These are phyloP conservation scores for Ilyonectria robusta DNA, from an alignment of 2,329 filamentous ascomycete species.

Conservation along the genomic window DNA sequence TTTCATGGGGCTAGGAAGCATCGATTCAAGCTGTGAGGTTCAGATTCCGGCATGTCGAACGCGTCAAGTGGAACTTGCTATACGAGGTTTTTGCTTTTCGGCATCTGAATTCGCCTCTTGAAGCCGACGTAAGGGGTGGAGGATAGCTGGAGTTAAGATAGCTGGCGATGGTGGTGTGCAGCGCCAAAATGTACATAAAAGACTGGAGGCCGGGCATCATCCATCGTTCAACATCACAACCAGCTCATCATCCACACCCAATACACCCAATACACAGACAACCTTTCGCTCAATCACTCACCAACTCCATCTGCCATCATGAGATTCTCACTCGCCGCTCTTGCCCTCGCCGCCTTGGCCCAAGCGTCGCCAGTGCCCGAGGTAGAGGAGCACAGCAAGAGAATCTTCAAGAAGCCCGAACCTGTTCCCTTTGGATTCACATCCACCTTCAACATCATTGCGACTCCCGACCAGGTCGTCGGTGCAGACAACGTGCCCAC, in stretches of 20 bases:
- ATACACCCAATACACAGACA: background rate
- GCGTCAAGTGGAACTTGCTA: background rate
- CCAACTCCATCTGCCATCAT: slow-evolving; percentile 26
- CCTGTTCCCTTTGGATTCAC: slow-evolving; percentile 59
- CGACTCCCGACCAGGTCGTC: slow-evolving; percentile 65
- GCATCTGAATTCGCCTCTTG: background rate
- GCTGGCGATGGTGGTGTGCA: background rate
- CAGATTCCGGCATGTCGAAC: background rate
- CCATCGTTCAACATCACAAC: background rate
- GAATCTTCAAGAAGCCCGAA: slow-evolving; percentile 24
- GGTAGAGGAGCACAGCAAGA: slow-evolving; percentile 38
- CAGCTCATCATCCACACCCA: slow-evolving; percentile 20
- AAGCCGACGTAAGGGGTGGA: background rate
- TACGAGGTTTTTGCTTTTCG: slow-evolving; percentile 14
- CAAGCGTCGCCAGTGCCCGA: slow-evolving; percentile 42
- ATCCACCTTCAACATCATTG: slow-evolving; percentile 62
- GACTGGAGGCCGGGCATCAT: background rate
- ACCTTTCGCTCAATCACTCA: background rate
- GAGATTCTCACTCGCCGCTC: slow-evolving; percentile 43
- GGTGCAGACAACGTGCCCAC: slow-evolving; percentile 55
- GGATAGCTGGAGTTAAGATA: background rate
- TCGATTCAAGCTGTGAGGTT: background rate
- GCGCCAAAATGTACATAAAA: background rate
- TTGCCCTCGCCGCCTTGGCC: slow-evolving; percentile 42
- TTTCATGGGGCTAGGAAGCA: background rate